Conservation (phyloP, 805 yeast species). For the Saturnispora sanitii region DNA sequence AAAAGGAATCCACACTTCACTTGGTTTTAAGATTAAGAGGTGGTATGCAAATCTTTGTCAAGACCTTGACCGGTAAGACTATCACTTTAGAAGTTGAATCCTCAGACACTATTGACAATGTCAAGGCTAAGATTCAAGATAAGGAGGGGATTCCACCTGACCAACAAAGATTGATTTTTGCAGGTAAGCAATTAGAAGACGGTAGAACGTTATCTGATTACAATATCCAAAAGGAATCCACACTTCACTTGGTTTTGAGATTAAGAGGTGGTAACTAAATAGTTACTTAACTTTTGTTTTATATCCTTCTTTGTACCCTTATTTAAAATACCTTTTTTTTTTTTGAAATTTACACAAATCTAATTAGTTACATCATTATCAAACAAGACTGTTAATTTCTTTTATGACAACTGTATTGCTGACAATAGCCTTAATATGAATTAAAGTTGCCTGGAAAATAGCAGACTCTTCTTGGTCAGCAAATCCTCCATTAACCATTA, state of each 20-base stretch:
- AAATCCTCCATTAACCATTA: constrained; percentile 5
- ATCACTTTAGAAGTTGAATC: constrained; percentile 94
- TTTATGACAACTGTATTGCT: constrained; percentile 38
- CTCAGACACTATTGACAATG: constrained; percentile 94
- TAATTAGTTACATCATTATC: too few species aligned
- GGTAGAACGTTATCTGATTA: constrained; percentile 95
- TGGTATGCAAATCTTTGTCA: constrained; percentile 57
- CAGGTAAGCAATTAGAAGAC: constrained; percentile 95
- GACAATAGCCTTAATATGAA: constrained; percentile 21
- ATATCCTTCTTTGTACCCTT: not conserved
- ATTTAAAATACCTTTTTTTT: not conserved
- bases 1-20: constrained; percentile 97
- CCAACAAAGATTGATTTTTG: constrained; percentile 94
- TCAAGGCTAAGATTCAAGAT: constrained; percentile 93
- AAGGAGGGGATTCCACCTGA: constrained; percentile 98
- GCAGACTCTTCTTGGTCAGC: too few species aligned
- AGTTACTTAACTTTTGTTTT: not conserved
- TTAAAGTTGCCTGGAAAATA: too few species aligned
- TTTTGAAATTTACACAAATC: not conserved
- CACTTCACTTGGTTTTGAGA: constrained; percentile 91
- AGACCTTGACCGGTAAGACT: constrained; percentile 53
- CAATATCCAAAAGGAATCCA: constrained; percentile 98
- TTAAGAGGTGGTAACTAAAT: constrained; percentile 83
- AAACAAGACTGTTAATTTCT: constrained; percentile 24
- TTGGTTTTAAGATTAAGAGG: constrained; percentile 82